Percentiles rank a stretch among this genome's conserved stretches.
These are phyloP conservation scores for Massarina eburnea DNA, from an alignment of 2,329 filamentous ascomycete species.

Conservation along the genomic window DNA sequence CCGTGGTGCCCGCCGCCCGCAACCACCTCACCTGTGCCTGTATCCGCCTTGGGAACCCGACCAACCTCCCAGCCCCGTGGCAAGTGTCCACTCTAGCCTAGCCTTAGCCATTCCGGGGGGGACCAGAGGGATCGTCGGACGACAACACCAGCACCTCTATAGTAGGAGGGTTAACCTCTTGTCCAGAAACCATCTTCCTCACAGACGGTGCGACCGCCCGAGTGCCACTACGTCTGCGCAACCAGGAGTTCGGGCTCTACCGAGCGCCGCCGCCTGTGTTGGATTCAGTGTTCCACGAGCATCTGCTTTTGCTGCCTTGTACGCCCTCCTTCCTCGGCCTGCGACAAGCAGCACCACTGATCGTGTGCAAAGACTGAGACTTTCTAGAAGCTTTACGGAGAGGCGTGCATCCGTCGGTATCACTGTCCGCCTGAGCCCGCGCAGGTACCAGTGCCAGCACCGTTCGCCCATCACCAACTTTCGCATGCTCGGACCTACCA, in stretches of 20 bases:
- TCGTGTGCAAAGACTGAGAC: constrained; percentile 43
- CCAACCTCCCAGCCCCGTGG: constrained; percentile 30
- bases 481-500: constrained; percentile 29
- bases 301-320: constrained; percentile 43
- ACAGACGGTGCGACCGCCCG: constrained; percentile 41
- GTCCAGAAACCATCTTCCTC: constrained; percentile 36
- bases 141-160: constrained; percentile 32
- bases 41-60: constrained; percentile 26
- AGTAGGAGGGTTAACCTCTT: constrained; percentile 31
- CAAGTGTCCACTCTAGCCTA: constrained; percentile 18
- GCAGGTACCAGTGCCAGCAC: constrained; percentile 41
- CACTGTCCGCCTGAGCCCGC: constrained; percentile 38
- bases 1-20: constrained; percentile 20
- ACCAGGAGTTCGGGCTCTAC: constrained; percentile 49
- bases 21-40: constrained; percentile 22
- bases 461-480: constrained; percentile 27
- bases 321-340: constrained; percentile 43
- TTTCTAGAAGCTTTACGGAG: constrained; percentile 48
- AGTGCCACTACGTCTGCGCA: constrained; percentile 52
- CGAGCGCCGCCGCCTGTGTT: constrained; percentile 39
- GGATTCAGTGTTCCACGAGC: constrained; percentile 39
- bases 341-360: constrained; percentile 42
- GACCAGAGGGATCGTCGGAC: constrained; percentile 19
- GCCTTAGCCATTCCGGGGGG: constrained; percentile 29
- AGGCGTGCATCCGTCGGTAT: constrained; percentile 48